phyloP scores from a whole-genome alignment of 768 basidiomycete genomes.

The Pleurotus platypus region DNA sequence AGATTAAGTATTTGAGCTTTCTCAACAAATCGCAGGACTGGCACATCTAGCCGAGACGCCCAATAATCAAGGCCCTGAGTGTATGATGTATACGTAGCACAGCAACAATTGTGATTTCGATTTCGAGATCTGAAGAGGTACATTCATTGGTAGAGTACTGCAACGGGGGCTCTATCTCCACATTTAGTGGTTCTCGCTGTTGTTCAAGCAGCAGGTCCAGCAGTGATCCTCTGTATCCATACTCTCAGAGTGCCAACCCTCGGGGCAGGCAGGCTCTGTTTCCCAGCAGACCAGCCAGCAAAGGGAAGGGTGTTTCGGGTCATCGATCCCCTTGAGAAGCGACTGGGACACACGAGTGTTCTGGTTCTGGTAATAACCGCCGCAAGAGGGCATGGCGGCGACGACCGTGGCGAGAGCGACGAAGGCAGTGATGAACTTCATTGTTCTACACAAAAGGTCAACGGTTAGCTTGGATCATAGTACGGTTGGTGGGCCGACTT shows the following conservation, averaged over 20 bases:
- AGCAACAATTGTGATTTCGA: no score
- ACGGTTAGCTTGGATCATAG: not conserved
- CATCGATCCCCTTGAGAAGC: not conserved
- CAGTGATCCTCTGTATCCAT: not conserved
- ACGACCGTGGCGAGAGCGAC: conserved; percentile 1
- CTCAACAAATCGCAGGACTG: no score
- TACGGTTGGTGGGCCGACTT: no score
- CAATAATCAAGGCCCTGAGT: no score
- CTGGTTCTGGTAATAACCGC: not conserved
- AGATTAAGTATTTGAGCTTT: no score
- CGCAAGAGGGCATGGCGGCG: not conserved
- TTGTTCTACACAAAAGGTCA: not conserved
- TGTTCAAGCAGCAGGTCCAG: conserved; percentile 5
- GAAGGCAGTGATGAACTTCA: not conserved
- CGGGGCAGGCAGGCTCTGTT: not conserved
- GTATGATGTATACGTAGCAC: no score
- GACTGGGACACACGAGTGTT: not conserved
- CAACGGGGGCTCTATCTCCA: no score
- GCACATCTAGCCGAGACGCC: no score
- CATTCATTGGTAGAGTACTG: no score
- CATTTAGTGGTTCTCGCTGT: not conserved
- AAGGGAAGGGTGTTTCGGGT: not conserved
- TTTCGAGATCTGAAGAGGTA: no score
- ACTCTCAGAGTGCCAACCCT: not conserved
- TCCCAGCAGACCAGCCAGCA: conserved; percentile 4